A percentile compares a stretch with the other conserved stretches of the same genome.
Conservation (phyloP, 2,329 filamentous ascomycete species). For the Fusarium nodosum region DNA sequence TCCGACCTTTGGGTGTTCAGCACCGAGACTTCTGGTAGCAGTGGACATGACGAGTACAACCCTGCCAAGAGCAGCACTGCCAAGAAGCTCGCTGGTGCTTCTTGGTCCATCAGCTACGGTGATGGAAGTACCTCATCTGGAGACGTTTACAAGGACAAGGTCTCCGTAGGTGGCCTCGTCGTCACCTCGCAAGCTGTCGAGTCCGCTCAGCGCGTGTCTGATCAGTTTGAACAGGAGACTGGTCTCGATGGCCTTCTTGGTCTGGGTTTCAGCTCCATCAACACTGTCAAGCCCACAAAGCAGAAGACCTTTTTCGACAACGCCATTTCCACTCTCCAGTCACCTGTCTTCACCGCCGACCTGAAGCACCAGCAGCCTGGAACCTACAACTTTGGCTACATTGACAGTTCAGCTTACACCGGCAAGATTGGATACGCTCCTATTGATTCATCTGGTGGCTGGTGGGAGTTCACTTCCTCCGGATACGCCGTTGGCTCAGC, state of each 20-base stretch:
- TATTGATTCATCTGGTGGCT: slow-evolving; percentile 71
- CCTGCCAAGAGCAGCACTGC: slow-evolving; percentile 58
- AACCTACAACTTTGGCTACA: slow-evolving; percentile 79
- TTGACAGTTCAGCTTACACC: slow-evolving; percentile 73
- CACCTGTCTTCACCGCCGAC: slow-evolving; percentile 74
- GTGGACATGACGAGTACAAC: slow-evolving; percentile 58
- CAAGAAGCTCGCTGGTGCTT: slow-evolving; percentile 53
- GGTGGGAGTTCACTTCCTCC: slow-evolving; percentile 69
- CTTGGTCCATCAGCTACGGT: slow-evolving; percentile 60
- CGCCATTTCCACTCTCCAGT: slow-evolving; percentile 37
- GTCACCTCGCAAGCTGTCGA: slow-evolving; percentile 60
- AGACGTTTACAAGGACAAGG: slow-evolving; percentile 60
- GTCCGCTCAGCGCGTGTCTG: slow-evolving; percentile 57
- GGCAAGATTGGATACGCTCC: slow-evolving; percentile 73
- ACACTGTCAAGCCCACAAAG: slow-evolving; percentile 57
- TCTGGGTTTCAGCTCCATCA: slow-evolving; percentile 59
- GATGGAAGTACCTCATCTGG: slow-evolving; percentile 60
- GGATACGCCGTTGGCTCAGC: slow-evolving; percentile 41
- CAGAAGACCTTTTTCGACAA: slow-evolving; percentile 62
- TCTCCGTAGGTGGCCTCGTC: slow-evolving; percentile 58
- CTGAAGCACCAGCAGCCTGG: slow-evolving; percentile 69
- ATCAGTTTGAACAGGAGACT: slow-evolving; percentile 55
- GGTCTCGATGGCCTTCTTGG: slow-evolving; percentile 61
- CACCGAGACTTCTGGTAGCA: slow-evolving; percentile 56
- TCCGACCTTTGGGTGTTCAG: slow-evolving; percentile 65